Evolutionary conservation across 192 early-diverging fungal genomes (phyloP).

Genomic region (Funneliformis geosporum): DNA sequence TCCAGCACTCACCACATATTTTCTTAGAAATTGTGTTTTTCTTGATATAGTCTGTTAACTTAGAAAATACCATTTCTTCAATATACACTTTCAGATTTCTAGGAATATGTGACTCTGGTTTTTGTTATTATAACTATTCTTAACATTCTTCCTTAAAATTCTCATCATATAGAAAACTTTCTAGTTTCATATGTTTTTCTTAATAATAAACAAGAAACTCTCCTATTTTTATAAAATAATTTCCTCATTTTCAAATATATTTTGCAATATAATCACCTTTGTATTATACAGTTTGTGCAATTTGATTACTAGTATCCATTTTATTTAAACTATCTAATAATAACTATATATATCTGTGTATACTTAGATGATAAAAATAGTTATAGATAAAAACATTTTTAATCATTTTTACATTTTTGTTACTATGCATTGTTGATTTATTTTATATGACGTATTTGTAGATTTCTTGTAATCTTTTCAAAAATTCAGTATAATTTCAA

Average conservation of each 20-base stretch:
- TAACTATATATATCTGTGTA: constrained; percentile 2
- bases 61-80: not conserved
- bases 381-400: no score
- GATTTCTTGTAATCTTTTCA: no score
- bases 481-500: no score
- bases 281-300: no score
- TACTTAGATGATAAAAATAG: not conserved
- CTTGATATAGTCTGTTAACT: constrained; percentile 1
- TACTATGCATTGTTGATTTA: not conserved
- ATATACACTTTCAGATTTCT: constrained; percentile 12
- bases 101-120: not conserved
- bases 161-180: no score
- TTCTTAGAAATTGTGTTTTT: constrained; percentile 2
- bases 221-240: not conserved
- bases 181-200: constrained; percentile 9
- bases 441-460: no score
- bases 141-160: not conserved
- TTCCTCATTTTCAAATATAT: no score
- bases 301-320: no score
- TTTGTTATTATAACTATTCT: constrained; percentile 1
- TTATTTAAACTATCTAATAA: not conserved
- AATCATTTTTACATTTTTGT: not conserved
- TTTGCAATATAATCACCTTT: no score
- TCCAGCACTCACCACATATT: no score
- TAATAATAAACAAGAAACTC: not conserved